Conservation (phyloP, 495 filamentous ascomycete genomes). For the Podospora tetraspora region DNA sequence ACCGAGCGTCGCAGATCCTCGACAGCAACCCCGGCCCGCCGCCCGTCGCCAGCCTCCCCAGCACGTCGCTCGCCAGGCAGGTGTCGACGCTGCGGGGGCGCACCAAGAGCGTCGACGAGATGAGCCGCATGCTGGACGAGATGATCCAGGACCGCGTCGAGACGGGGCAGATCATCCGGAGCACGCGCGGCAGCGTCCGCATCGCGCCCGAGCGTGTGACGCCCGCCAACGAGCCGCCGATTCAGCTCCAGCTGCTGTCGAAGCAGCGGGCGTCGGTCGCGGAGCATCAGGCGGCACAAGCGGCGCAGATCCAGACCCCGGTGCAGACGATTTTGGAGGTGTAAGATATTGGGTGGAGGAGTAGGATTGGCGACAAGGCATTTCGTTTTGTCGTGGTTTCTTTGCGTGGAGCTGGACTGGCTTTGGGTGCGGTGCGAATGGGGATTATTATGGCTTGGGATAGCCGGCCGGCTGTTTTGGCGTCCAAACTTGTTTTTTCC, state of each 20-base stretch:
- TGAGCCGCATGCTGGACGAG: conserved; percentile 84
- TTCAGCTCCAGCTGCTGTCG: conserved; percentile 34
- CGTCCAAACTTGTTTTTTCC: neutral
- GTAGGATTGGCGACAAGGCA: no score
- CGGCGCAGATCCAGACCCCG: neutral
- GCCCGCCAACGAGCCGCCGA: conserved; percentile 21
- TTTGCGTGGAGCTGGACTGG: neutral
- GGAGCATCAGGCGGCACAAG: conserved; percentile 10
- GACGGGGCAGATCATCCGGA: conserved; percentile 57
- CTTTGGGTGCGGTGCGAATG: neutral
- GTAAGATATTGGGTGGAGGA: neutral
- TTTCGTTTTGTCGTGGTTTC: conserved; percentile 6
- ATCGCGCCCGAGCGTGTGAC: conserved; percentile 34
- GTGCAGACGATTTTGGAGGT: neutral
- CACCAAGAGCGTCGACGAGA: conserved; percentile 74
- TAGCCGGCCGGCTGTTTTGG: neutral
- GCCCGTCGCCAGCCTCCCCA: conserved; percentile 33
- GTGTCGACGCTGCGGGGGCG: conserved; percentile 46
- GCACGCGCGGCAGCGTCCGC: conserved; percentile 51
- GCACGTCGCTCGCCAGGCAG: conserved; percentile 29
- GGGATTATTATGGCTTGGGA: neutral
- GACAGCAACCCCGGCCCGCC: conserved; percentile 33
- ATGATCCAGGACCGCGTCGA: conserved; percentile 89
- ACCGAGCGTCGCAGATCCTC: conserved; percentile 43
- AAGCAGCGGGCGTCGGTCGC: conserved; percentile 29